These are phyloP conservation scores for Oidiodendron maius DNA, from an alignment of 495 filamentous ascomycete species.

Conservation along the genomic window DNA sequence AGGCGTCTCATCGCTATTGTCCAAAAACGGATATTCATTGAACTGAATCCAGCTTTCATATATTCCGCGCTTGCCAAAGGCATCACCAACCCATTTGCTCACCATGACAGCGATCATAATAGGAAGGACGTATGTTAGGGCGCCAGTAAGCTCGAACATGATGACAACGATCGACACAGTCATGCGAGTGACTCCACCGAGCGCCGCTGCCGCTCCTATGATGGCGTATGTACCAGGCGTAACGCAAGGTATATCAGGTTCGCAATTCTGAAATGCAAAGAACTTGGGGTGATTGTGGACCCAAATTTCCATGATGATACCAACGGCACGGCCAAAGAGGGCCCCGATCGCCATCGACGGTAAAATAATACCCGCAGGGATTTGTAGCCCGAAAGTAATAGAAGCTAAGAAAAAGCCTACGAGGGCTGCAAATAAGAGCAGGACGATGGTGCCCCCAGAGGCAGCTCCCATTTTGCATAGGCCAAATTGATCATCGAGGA, in stretches of 20 bases:
- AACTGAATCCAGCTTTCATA: conserved; percentile 98
- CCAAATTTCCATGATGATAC: conserved; percentile 85
- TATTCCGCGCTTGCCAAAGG: conserved; percentile 88
- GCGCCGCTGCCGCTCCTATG: conserved; percentile 90
- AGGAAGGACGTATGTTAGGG: conserved; percentile 91
- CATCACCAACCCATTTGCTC: conserved; percentile 96
- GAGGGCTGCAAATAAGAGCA: conserved; percentile 72
- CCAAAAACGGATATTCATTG: conserved; percentile 93
- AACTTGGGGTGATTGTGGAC: conserved; percentile 71
- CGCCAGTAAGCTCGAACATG: conserved; percentile 97
- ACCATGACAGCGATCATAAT: conserved; percentile 99
- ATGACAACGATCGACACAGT: conserved; percentile 96
- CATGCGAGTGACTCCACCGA: conserved; percentile 97
- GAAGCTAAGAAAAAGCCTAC: conserved; percentile 82
- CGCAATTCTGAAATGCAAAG: conserved; percentile 73
- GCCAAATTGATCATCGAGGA: conserved; percentile 75
- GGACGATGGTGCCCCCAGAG: conserved; percentile 67
- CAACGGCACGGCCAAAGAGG: conserved; percentile 84
- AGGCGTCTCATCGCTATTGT: conserved; percentile 80
- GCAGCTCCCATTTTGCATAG: conserved; percentile 73
- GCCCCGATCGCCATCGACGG: conserved; percentile 97
- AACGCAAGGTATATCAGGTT: conserved; percentile 84
- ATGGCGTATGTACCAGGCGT: conserved; percentile 95
- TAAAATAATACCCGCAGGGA: conserved; percentile 93
- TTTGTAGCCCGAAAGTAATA: conserved; percentile 91